These are phyloP conservation scores for Isabelozyma rhagii DNA, from an alignment of 805 yeast genomes.

Conservation along the genomic window DNA sequence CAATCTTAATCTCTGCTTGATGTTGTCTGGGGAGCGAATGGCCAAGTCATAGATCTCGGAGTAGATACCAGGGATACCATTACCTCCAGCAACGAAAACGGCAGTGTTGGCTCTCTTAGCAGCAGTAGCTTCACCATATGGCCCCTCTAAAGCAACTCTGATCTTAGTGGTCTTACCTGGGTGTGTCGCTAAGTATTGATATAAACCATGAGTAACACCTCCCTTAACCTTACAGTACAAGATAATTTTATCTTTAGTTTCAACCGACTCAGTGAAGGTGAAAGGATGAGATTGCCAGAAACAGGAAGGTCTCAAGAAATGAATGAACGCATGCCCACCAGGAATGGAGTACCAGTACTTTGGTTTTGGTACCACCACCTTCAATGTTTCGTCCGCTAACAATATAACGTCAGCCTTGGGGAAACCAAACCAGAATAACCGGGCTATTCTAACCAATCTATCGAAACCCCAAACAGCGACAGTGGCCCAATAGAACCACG, in stretches of 20 bases:
- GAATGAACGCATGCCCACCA: constrained; percentile 41
- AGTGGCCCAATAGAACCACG: constrained; percentile 26
- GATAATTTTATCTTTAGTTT: constrained; percentile 16
- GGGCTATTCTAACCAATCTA: constrained; percentile 22
- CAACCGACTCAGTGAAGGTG: constrained; percentile 27
- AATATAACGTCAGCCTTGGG: constrained; percentile 29
- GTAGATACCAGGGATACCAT: constrained; percentile 62
- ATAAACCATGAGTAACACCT: constrained; percentile 33
- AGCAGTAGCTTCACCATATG: constrained; percentile 58
- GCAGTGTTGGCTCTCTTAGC: constrained; percentile 50
- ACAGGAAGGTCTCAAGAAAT: constrained; percentile 28
- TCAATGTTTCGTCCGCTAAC: constrained; percentile 33
- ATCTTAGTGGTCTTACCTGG: constrained; percentile 27
- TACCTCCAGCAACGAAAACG: constrained; percentile 68
- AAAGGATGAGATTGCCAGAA: constrained; percentile 46
- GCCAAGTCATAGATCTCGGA: constrained; percentile 36
- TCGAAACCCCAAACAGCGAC: constrained; percentile 38
- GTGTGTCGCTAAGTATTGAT: constrained; percentile 18
- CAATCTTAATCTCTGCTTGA: constrained; percentile 33
- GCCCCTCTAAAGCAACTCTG: constrained; percentile 57
- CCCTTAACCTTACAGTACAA: constrained; percentile 35
- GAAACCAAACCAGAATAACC: constrained; percentile 31
- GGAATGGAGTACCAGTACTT: constrained; percentile 34
- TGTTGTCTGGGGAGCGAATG: constrained; percentile 13
- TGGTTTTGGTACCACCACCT: constrained; percentile 35